Base-by-base conservation (phyloP, 2,329 filamentous ascomycete species). In the Colletotrichum eleusines region DNA sequence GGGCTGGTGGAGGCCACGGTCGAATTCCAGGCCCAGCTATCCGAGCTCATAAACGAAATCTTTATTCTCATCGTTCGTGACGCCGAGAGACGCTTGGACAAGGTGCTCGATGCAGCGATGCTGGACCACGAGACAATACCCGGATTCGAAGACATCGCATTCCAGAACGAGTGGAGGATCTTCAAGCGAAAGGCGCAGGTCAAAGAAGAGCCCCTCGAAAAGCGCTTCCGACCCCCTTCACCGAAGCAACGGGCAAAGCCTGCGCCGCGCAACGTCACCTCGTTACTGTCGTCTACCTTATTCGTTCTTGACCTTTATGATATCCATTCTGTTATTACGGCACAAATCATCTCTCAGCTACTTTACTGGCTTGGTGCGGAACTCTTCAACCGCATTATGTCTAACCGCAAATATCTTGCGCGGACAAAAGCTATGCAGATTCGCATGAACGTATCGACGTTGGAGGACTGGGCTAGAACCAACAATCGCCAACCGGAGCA, bases 401-500 rank as follows among this genome's bases (percentile, higher is more conserved):
- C 93, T 38, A 98, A 97, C 77, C 90, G 94, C 74, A 95, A 95
- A 79, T 99, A 98, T 77, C 86, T 99, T 12, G 95, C 96, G 7
- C 89, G 96, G 63, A 99, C 96, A 23, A 99, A 99, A 81, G 96
- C 96, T 4, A 99, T 99, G 96, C 96, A 99, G 80, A 98, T 99
- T 76, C 93, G 96, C 74, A 98, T 99, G 95, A 99, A 99, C 79
- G 90, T 99, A 8, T 98, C 96, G 0, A 92, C 91, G 9, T 84
- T 99, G 26, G 96, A 99, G 80, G 96, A 99, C 78, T 99, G 96
- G 96, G 95, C 96, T 1, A 89, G 95, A 38, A 88, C 89, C 20
- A 99, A 99, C 81, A 98, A 97, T 79, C 90, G 96, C 35, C 92
- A 97, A 75, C 94, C 96, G 1, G 96, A 98, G 78, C 95, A 98